These are phyloP conservation scores for Kuraishia hungarica DNA, from an alignment of 805 yeast species.

Conservation along the genomic window DNA sequence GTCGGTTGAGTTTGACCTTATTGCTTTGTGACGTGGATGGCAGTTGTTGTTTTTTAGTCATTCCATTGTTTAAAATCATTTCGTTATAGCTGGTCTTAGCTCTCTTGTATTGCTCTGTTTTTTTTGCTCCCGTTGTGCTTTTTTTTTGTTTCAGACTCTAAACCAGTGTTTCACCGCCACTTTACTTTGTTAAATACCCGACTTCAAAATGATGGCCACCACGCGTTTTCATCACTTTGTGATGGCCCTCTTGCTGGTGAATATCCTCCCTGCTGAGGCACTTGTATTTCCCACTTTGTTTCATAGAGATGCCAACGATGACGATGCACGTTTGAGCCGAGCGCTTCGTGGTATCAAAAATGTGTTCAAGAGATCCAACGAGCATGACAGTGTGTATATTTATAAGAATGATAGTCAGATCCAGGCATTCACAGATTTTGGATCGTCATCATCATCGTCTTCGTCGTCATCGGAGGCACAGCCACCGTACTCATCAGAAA, in stretches of 20 bases:
- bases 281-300: neutral
- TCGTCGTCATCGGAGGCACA: neutral
- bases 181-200: neutral
- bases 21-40: neutral
- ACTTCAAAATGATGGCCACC: neutral
- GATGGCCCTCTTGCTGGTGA: neutral
- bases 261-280: neutral
- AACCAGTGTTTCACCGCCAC: no score
- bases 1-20: neutral
- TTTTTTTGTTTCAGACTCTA: no score
- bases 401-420: neutral
- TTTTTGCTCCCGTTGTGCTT: no score
- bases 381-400: neutral
- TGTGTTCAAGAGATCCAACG: neutral
- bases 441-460: no score
- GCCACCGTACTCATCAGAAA: neutral
- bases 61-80: neutral
- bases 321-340: neutral
- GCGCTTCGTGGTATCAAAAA: neutral
- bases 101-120: neutral
- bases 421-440: neutral
- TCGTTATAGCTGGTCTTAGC: neutral
- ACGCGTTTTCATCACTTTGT: neutral
- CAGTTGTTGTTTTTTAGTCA: neutral
- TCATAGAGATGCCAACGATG: neutral